Evolutionary conservation across 495 filamentous ascomycete genomes (phyloP).

Genomic region (Penicillium steckii): DNA sequence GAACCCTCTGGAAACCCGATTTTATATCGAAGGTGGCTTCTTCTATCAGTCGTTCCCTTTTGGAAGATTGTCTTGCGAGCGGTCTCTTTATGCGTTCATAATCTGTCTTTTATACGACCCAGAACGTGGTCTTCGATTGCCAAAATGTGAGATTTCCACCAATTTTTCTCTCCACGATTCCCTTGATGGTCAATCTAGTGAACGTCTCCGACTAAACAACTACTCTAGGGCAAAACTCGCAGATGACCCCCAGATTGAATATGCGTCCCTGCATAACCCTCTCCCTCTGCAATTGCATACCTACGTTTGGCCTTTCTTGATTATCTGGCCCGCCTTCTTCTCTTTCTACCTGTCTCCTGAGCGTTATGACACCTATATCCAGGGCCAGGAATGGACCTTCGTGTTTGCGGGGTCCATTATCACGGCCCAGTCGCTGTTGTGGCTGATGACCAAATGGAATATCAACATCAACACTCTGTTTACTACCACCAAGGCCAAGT

Average conservation of each 20-base stretch:
- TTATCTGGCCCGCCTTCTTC: constrained; percentile 89
- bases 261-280: constrained; percentile 84
- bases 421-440: constrained; percentile 82
- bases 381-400: constrained; percentile 92
- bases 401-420: constrained; percentile 86
- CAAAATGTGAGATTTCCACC: constrained; percentile 34
- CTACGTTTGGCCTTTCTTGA: constrained; percentile 88
- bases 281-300: constrained; percentile 76
- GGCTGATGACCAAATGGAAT: constrained; percentile 97
- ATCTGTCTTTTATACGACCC: constrained; percentile 26
- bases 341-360: constrained; percentile 78
- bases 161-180: constrained; percentile 9
- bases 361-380: constrained; percentile 85
- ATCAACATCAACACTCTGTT: constrained; percentile 81
- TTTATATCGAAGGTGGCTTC: constrained; percentile 45
- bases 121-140: constrained; percentile 36
- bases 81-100: constrained; percentile 32
- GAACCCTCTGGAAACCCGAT: constrained; percentile 36
- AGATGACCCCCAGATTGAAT: constrained; percentile 84
- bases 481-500: constrained; percentile 69
- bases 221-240: constrained; percentile 70
- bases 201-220: constrained; percentile 17
- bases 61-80: constrained; percentile 10
- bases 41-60: constrained; percentile 23
- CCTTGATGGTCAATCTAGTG: constrained; percentile 11